Conservation (phyloP, 1,284 basidiomycete genomes). For the Ustilago shanxiensis region DNA sequence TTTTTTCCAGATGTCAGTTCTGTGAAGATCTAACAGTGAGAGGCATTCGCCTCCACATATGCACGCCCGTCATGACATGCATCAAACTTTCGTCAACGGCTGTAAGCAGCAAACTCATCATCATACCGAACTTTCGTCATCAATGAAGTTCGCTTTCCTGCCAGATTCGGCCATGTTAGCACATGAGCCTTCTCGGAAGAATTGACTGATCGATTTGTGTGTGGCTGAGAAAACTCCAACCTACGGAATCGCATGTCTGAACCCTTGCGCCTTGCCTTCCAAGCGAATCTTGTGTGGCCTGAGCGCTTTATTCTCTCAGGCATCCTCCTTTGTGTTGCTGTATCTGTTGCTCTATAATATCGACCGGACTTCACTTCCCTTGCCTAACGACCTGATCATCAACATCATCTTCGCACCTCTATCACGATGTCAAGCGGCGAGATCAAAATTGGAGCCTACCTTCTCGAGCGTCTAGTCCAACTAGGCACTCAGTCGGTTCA, state of each 20-base stretch:
- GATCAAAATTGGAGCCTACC: constrained; percentile 58
- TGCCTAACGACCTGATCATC: neutral
- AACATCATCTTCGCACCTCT: neutral
- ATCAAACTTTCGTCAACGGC: neutral
- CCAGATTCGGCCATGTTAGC: neutral
- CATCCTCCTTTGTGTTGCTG: no score
- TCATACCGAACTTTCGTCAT: constrained; percentile 5
- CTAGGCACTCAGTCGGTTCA: constrained; percentile 77
- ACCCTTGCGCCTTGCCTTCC: neutral
- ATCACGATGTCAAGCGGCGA: constrained; percentile 46
- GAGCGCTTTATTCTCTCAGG: neutral
- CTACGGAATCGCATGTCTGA: no score
- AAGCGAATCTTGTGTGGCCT: neutral
- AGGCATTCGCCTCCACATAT: constrained; percentile 1
- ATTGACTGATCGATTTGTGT: neutral
- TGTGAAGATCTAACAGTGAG: neutral
- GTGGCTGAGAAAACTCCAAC: neutral
- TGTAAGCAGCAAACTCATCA: constrained; percentile 4
- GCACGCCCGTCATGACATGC: neutral
- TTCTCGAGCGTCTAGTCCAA: constrained; percentile 67
- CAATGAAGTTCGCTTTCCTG: neutral
- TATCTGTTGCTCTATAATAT: no score
- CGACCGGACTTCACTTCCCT: neutral
- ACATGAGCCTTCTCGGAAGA: neutral
- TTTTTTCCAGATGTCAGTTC: no score